Conservation (phyloP, 164 flowering plant genomes). For the Taxillus chinensis region DNA sequence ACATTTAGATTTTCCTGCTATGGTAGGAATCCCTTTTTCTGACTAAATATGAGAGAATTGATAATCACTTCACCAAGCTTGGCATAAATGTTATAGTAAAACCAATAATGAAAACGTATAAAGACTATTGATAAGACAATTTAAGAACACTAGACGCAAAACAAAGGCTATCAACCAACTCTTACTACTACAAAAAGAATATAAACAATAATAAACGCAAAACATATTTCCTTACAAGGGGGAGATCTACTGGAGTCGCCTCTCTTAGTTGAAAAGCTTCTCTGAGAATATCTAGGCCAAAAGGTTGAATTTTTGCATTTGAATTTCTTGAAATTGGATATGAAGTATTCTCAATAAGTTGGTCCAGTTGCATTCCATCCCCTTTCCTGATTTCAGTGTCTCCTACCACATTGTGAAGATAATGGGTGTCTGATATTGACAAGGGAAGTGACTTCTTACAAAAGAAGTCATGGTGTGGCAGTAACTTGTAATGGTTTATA, state of each 20-base stretch:
- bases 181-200: background rate
- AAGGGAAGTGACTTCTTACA: constrained; percentile 73
- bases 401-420: constrained; percentile 82
- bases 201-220: background rate
- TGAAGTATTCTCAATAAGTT: constrained; percentile 51
- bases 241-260: constrained; percentile 49
- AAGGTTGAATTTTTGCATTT: constrained; percentile 55
- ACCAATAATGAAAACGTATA: background rate
- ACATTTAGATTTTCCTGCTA: constrained; percentile 40
- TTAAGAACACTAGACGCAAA: background rate
- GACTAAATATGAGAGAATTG: constrained; percentile 29
- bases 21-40: constrained; percentile 64
- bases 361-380: constrained; percentile 86
- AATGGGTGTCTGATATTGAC: constrained; percentile 73
- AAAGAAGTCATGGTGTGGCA: constrained; percentile 68
- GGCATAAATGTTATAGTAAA: background rate
- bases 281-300: constrained; percentile 55
- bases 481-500: constrained; percentile 61
- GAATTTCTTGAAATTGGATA: constrained; percentile 29
- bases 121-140: background rate
- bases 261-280: constrained; percentile 74
- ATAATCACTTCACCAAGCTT: background rate
- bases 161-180: background rate
- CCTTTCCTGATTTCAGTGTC: constrained; percentile 87
- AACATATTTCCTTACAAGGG: constrained; percentile 38